Conservation (phyloP, 2,329 filamentous ascomycete species). For the Sporothrix protearum region DNA sequence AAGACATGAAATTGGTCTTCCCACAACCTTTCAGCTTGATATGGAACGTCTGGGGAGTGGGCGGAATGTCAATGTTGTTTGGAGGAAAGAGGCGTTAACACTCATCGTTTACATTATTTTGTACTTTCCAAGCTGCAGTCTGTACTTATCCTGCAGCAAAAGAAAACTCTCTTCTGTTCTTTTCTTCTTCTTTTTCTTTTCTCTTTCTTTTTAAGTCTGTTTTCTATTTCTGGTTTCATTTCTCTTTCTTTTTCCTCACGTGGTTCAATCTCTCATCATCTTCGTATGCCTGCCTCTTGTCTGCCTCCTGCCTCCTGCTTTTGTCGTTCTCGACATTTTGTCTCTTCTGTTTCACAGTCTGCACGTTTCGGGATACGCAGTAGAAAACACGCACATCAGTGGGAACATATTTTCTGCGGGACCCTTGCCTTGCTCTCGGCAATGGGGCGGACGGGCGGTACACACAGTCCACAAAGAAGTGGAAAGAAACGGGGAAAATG, state of each 20-base stretch:
- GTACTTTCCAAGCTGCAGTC: neutral
- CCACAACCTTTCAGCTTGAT: neutral
- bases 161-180: neutral
- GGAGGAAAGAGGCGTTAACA: neutral
- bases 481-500: neutral
- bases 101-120: neutral
- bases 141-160: neutral
- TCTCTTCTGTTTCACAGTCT: constrained; percentile 10
- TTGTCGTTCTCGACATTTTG: neutral
- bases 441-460: constrained; percentile 3
- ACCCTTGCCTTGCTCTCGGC: neutral
- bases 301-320: neutral
- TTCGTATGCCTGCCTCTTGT: neutral
- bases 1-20: neutral
- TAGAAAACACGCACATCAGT: constrained; percentile 11
- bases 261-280: neutral
- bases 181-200: neutral
- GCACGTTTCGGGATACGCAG: constrained; percentile 7
- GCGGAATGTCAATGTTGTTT: neutral
- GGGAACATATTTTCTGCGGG: constrained; percentile 3
- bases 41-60: neutral
- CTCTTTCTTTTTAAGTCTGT: neutral
- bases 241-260: neutral
- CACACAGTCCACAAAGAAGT: neutral
- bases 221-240: neutral